A percentile compares a stretch with the other conserved stretches of the same genome.
These are phyloP conservation scores for Mychonastes homosphaera DNA, from an alignment of 139 green algal genomes.

Conservation along the genomic window DNA sequence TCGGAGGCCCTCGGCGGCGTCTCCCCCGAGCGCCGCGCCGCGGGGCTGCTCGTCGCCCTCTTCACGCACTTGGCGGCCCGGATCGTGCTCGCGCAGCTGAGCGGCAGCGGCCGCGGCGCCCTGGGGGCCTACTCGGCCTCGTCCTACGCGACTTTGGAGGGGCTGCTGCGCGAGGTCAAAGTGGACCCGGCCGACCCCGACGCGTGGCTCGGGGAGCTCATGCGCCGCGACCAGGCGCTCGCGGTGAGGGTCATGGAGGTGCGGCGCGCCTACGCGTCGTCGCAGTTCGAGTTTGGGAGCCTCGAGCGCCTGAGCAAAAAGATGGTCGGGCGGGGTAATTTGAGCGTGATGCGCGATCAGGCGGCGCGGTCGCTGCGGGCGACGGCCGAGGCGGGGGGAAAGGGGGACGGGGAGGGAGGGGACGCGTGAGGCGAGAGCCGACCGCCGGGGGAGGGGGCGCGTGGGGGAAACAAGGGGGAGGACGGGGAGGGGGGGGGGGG, in stretches of 20 bases:
- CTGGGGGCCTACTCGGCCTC: constrained; percentile 41
- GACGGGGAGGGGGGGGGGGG: too few relatives aligned
- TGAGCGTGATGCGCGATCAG: too few relatives aligned
- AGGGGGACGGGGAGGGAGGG: too few relatives aligned
- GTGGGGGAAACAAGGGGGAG: too few relatives aligned
- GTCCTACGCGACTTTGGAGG: constrained; percentile 11
- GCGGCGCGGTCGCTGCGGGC: too few relatives aligned
- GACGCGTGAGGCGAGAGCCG: too few relatives aligned
- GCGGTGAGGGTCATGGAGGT: constrained; percentile 67
- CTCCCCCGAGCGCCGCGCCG: constrained; percentile 56
- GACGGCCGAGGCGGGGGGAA: too few relatives aligned
- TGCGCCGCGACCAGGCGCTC: constrained; percentile 33
- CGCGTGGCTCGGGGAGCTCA: constrained; percentile 35
- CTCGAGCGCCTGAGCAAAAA: constrained; percentile 31
- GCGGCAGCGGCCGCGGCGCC: constrained; percentile 49
- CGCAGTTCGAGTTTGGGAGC: constrained; percentile 77
- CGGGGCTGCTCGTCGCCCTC: constrained; percentile 42
- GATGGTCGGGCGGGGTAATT: too few relatives aligned
- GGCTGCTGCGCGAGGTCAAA: constrained; percentile 29
- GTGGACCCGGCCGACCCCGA: constrained; percentile 32
- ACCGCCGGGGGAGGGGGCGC: too few relatives aligned
- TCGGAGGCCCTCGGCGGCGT: constrained; percentile 52
- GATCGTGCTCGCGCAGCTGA: constrained; percentile 56
- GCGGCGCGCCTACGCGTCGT: constrained; percentile 44
- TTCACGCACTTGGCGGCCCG: constrained; percentile 65